These are phyloP conservation scores for Leucocoprinus birnbaumii DNA, from an alignment of 768 basidiomycete species.

Conservation along the genomic window DNA sequence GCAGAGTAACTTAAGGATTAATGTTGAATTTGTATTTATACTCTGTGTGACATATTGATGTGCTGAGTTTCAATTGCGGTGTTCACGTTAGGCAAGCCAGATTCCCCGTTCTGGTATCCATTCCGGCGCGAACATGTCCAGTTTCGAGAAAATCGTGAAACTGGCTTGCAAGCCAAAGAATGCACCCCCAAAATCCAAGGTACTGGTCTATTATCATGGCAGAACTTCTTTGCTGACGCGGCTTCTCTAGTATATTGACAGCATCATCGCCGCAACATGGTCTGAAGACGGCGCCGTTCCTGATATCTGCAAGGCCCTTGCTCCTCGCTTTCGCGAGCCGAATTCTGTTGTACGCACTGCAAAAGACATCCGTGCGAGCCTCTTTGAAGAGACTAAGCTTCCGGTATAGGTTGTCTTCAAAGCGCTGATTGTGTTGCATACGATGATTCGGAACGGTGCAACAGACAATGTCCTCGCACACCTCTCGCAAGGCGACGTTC, in stretches of 20 bases:
- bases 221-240: slow-evolving; percentile 5
- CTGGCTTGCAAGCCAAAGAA: slow-evolving; percentile 97
- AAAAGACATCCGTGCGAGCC: neutral
- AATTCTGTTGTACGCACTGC: slow-evolving; percentile 73
- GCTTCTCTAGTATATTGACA: slow-evolving; percentile 80
- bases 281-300: slow-evolving; percentile 90
- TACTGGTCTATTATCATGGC: slow-evolving; percentile 21
- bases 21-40: neutral
- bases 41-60: neutral
- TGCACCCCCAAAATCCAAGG: slow-evolving; percentile 94
- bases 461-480: slow-evolving; percentile 90
- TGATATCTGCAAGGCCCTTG: slow-evolving; percentile 89
- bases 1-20: neutral
- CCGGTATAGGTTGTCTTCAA: slow-evolving; percentile 91
- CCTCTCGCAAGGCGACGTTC: slow-evolving; percentile 77
- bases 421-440: slow-evolving; percentile 91
- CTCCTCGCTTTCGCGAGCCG: slow-evolving; percentile 84
- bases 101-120: neutral
- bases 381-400: slow-evolving; percentile 1
- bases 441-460: slow-evolving; percentile 94
- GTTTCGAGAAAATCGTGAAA: slow-evolving; percentile 91
- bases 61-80: slow-evolving; percentile 13
- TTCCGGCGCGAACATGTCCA: slow-evolving; percentile 48
- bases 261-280: slow-evolving; percentile 96
- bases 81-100: slow-evolving; percentile 1